Percentiles rank a stretch among this genome's conserved stretches.
These are phyloP conservation scores for Gossypium stocksii DNA, from an alignment of 345 rosid species.

Conservation along the genomic window DNA sequence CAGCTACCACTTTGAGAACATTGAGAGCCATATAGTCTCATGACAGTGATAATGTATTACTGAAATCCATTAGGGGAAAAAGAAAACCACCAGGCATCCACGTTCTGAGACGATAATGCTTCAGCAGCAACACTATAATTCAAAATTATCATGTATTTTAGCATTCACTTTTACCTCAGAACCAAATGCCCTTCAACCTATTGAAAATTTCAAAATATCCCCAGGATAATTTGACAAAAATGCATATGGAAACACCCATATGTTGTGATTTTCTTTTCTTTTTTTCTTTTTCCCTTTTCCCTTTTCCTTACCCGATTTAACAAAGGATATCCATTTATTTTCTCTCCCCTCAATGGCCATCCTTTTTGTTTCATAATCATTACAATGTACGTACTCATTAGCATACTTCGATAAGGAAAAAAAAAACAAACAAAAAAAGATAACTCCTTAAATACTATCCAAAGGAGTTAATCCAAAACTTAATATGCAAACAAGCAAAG, in stretches of 20 bases:
- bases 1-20: neutral
- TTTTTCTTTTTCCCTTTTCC: neutral
- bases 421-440: neutral
- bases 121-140: neutral
- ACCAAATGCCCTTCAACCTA: neutral
- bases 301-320: neutral
- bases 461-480: slow-evolving; percentile 19
- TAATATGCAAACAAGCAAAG: neutral
- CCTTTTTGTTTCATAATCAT: neutral
- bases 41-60: neutral
- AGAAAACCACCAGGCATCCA: neutral
- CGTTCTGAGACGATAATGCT: neutral
- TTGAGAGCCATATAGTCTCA: neutral
- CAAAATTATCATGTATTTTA: neutral
- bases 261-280: neutral
- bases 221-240: neutral
- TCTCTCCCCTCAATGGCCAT: neutral
- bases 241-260: neutral
- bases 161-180: neutral
- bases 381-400: neutral
- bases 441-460: neutral
- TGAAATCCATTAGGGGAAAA: neutral
- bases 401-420: neutral
- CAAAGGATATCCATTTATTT: neutral
- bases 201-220: neutral